Conservation (phyloP, 352 stramenopile species). For the Globisporangium parvum region DNA sequence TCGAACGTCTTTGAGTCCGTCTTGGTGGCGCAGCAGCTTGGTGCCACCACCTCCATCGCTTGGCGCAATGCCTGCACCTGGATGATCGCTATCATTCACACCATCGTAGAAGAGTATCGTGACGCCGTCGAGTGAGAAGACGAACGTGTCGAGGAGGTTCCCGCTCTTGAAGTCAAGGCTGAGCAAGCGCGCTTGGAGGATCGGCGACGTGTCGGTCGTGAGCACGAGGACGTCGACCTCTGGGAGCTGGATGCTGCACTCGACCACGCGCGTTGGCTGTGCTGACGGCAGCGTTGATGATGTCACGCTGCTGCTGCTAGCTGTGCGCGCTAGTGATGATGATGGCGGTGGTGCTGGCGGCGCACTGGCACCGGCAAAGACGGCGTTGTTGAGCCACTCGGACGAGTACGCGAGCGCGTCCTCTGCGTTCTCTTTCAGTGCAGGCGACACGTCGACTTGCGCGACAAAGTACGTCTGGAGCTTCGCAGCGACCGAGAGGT, state of each 20-base stretch:
- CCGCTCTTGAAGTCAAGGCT: slow-evolving; percentile 49
- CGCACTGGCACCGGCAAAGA: slow-evolving; percentile 24
- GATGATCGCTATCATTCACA: background rate
- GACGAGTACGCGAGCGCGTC: slow-evolving; percentile 44
- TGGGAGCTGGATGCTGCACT: slow-evolving; percentile 51
- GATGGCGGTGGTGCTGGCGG: background rate
- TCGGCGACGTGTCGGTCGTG: slow-evolving; percentile 53
- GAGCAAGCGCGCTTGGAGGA: slow-evolving; percentile 51
- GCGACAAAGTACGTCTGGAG: slow-evolving; percentile 60
- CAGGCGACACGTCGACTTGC: slow-evolving; percentile 37
- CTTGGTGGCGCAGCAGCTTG: slow-evolving; percentile 11
- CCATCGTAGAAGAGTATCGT: slow-evolving; percentile 63
- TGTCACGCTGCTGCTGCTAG: background rate
- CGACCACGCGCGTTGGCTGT: slow-evolving; percentile 20
- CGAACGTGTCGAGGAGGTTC: slow-evolving; percentile 43
- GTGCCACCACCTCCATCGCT: background rate
- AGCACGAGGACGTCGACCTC: slow-evolving; percentile 61
- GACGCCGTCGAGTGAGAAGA: slow-evolving; percentile 46
- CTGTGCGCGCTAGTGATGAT: background rate
- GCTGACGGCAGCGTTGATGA: background rate
- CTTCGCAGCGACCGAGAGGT: slow-evolving; percentile 54
- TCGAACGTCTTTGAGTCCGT: slow-evolving; percentile 11
- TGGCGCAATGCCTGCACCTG: too few species aligned
- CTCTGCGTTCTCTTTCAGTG: slow-evolving; percentile 46
- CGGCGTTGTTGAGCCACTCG: slow-evolving; percentile 44